Base-by-base conservation (phyloP, 495 filamentous ascomycete genomes). In the Penicillium maclennaniae region DNA sequence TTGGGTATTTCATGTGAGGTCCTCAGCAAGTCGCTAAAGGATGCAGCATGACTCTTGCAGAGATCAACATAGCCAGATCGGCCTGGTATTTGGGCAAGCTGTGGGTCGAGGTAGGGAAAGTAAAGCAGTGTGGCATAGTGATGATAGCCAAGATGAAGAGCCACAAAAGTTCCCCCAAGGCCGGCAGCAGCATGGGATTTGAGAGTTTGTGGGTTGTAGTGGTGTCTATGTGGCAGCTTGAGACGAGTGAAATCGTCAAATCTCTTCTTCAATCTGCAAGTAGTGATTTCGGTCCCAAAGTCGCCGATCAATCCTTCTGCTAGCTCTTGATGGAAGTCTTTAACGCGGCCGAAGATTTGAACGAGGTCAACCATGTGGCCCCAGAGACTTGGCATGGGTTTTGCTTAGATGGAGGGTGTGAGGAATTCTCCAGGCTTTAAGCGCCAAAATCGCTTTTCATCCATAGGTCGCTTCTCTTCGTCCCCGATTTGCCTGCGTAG, bases 71-170 rank as follows among this genome's bases (percentile, higher is more conserved):
- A 68, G 15, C 44, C 21, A 12, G 46, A 16, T 14, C 46, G 46
- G 27, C 23, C 45, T 6, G 42, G 46, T 10, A n/a, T 55, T 14
- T 43, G 19, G 6, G 21, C 9, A 45, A 49, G 51, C 43, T 56
- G 25, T 16, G 38, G 45, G 49, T 65, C 66, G 9, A 63, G 44
- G 34, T 62, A 66, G 51, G 58, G 60, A 31, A 61, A 69, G 28
- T 56, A 68, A 17, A 69, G 54, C 7, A 69, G 56, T 15, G 60
- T 69, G 14, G 52, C 37, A 50, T 66, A 69, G 40, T 69, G 60
- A 28, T 68, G 57, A 34, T 60, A 63, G 10, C 62, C 65, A 8
- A 68, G 46, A 54, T 68, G 65, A 53, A 68, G 58, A 17, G 62
- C 65, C 6, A 66, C 53, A 45, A 66, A 68, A 2, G 53, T 53